Evolutionary conservation across 768 basidiomycete genomes (phyloP), one percentile per base, ranked within the genome.

Genomic region (Lactarius psammicola): DNA sequence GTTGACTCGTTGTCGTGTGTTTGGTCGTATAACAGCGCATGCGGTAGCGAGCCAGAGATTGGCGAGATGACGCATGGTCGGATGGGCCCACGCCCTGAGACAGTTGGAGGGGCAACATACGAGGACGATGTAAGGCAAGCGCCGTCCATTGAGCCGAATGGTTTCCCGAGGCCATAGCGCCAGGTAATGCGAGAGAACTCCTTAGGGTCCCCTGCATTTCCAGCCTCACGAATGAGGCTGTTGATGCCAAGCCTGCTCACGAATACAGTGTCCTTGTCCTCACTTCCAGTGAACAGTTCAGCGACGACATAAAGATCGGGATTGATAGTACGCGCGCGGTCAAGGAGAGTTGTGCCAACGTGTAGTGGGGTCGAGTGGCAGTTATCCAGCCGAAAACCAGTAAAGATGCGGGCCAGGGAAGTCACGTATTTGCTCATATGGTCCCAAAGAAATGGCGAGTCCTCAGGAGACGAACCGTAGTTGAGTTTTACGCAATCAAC

Each of bases 1-100:
- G 90, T 91, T 1, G 95, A 89, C 75, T 98, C 94, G 74, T 99
- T 99, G 78, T 99, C 97, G 77, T 99, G 97, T 1, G 97, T 98
- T 64, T 93, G 82, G 75, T 99, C 97, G 76, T 94, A 98, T 72
- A 98, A 82, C 38, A 98, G 82, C 0, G 97, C 94, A 74, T 99
- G 97, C 0, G 97, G 97, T 42, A 81, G 76, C 0, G 92, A 94
- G 7, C 97, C 97, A 63, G 89, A 85, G 59, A 95, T 83, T 8
- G 91, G 89, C 10, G 83, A 89, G 59, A 98, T 86, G 42, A 86
- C 73, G 64, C 91, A 92, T 4, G 83, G 82, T 8, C 91, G 85
- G 62, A 84, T 78, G 5, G 89, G 88, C 1, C 95, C 95, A 72
- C 87, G 89, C 8, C 92, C 90, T 36, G 88, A 90, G 3, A 92